Conservation (phyloP, 2,329 filamentous ascomycete genomes). For the Colletotrichum lentis region DNA sequence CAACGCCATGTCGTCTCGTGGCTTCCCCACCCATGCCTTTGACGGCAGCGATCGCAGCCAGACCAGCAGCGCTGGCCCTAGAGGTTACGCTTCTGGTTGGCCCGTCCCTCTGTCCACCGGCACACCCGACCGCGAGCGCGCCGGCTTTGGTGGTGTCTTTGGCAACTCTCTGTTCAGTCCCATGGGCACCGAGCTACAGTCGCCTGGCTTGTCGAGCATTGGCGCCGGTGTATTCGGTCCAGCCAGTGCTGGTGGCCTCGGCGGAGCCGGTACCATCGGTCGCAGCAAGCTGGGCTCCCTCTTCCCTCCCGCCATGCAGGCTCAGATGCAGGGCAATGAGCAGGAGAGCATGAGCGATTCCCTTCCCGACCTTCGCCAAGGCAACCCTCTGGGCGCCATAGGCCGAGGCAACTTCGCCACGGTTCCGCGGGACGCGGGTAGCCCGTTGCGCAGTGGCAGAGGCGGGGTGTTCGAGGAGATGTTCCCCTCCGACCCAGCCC, state of each 20-base stretch:
- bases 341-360: constrained; percentile 67
- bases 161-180: constrained; percentile 83
- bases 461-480: constrained; percentile 63
- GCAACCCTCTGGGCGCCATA: constrained; percentile 71
- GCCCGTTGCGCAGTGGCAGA: constrained; percentile 64
- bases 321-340: constrained; percentile 82
- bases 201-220: constrained; percentile 70
- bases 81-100: constrained; percentile 74
- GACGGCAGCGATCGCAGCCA: constrained; percentile 90
- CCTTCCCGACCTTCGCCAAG: constrained; percentile 66
- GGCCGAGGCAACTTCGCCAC: constrained; percentile 67
- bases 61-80: constrained; percentile 85
- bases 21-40: constrained; percentile 60
- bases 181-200: constrained; percentile 76
- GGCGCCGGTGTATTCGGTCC: constrained; percentile 75
- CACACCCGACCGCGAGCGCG: constrained; percentile 72
- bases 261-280: constrained; percentile 71
- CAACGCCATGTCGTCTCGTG: constrained; percentile 59
- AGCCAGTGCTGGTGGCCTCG: constrained; percentile 61
- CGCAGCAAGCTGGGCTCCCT: constrained; percentile 87
- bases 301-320: constrained; percentile 89
- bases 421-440: constrained; percentile 65
- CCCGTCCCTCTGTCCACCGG: constrained; percentile 67
- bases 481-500: constrained; percentile 52
- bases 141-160: constrained; percentile 67